Evolutionary conservation across 2,329 filamentous ascomycete species (phyloP).

Genomic region (Penicillium olsonii): DNA sequence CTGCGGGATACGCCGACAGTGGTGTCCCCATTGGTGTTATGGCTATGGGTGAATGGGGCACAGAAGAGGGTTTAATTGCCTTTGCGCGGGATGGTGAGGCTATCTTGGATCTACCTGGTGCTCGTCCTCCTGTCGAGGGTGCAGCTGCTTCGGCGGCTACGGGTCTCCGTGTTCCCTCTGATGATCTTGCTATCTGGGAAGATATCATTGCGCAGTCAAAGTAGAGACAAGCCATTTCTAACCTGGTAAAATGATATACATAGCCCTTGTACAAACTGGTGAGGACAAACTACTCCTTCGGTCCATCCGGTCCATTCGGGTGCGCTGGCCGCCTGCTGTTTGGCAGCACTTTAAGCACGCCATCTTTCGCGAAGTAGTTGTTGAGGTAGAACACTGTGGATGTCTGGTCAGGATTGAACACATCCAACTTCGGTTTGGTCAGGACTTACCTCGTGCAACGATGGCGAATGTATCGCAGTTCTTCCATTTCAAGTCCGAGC

Average conservation of each 20-base stretch:
- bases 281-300: too few species aligned
- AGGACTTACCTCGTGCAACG: background rate
- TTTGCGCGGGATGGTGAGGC: conserved; percentile 56
- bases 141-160: conserved; percentile 8
- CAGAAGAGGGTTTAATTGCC: conserved; percentile 54
- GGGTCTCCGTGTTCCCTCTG: conserved; percentile 32
- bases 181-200: conserved; percentile 36
- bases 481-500: background rate
- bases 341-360: background rate
- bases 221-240: background rate
- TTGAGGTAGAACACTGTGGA: conserved; percentile 1
- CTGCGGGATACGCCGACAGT: conserved; percentile 66
- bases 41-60: conserved; percentile 58
- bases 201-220: conserved; percentile 37
- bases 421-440: background rate
- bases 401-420: background rate
- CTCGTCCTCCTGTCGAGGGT: conserved; percentile 5
- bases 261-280: too few species aligned
- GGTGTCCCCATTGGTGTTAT: conserved; percentile 54
- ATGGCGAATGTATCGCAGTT: background rate
- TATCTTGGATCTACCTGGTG: conserved; percentile 41
- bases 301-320: background rate
- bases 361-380: background rate
- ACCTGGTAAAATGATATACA: too few species aligned
- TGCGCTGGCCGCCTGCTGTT: background rate